Evolutionary conservation across 768 basidiomycete species (phyloP).

Genomic region (Hypsizygus marmoreus): DNA sequence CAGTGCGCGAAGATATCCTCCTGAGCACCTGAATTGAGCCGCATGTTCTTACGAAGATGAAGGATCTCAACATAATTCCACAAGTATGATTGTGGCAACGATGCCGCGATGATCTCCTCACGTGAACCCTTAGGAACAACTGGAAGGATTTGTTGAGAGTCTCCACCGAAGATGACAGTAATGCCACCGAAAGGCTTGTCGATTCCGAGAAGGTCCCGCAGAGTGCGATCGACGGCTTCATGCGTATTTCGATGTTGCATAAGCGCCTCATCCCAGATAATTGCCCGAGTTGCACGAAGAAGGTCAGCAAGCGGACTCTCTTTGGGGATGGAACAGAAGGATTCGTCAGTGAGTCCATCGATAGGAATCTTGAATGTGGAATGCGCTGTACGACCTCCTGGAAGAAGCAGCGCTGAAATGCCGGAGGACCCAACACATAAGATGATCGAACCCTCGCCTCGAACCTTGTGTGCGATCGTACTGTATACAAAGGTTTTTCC

Average conservation of each 20-base stretch:
- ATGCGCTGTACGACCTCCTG: slow-evolving; percentile 49
- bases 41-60: slow-evolving; percentile 40
- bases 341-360: slow-evolving; percentile 3
- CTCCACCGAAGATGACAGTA: slow-evolving; percentile 45
- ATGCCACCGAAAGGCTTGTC: slow-evolving; percentile 40
- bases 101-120: slow-evolving; percentile 37
- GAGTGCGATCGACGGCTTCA: slow-evolving; percentile 39
- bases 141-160: slow-evolving; percentile 49
- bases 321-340: slow-evolving; percentile 31
- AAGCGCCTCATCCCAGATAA: slow-evolving; percentile 47
- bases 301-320: slow-evolving; percentile 27
- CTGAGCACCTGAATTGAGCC: slow-evolving; percentile 19
- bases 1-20: slow-evolving; percentile 20
- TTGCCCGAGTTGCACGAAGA: slow-evolving; percentile 27
- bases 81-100: slow-evolving; percentile 33
- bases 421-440: slow-evolving; percentile 53
- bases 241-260: slow-evolving; percentile 36
- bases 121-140: slow-evolving; percentile 37
- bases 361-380: slow-evolving; percentile 51
- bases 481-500: slow-evolving; percentile 51
- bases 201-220: slow-evolving; percentile 29
- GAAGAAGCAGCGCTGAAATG: slow-evolving; percentile 46
- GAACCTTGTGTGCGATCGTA: slow-evolving; percentile 27
- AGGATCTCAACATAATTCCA: slow-evolving; percentile 37
- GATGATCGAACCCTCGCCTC: slow-evolving; percentile 30